A percentile compares a stretch with the other conserved stretches of the same genome.
phyloP scores from a whole-genome alignment of 345 rosid species.

The Eucalyptus cladocalyx region DNA sequence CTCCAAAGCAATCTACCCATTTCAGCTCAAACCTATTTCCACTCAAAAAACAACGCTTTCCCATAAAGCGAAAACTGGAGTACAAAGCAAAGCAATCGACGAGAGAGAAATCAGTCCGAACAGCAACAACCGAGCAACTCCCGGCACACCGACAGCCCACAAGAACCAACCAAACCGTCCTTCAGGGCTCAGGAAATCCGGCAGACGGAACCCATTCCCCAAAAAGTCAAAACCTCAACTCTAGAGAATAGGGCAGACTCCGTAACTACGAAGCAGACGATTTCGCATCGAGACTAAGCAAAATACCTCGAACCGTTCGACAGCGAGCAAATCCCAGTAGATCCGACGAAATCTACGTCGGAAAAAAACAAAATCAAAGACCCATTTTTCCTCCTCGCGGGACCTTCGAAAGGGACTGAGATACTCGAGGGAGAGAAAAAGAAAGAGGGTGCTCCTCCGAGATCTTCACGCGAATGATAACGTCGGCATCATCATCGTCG shows the following conservation, averaged over 20 bases:
- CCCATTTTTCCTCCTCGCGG: background rate
- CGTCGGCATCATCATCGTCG: background rate
- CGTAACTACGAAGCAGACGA: background rate
- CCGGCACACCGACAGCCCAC: background rate
- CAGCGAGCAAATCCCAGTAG: background rate
- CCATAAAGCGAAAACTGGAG: background rate
- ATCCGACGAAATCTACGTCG: background rate
- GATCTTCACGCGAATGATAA: background rate
- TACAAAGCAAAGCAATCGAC: background rate
- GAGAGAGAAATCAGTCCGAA: background rate
- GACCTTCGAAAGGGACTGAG: background rate
- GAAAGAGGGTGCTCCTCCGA: background rate
- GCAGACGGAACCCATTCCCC: background rate
- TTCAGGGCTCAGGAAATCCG: background rate
- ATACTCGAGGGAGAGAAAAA: background rate
- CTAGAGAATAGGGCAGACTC: background rate
- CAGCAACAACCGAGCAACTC: background rate
- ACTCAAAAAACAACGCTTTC: background rate
- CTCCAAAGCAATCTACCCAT: background rate
- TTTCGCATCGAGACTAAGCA: background rate
- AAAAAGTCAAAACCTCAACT: background rate
- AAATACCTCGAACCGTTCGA: background rate
- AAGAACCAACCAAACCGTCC: background rate
- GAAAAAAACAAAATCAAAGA: background rate
- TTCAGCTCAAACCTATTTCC: background rate